Evolutionary conservation across 2,329 filamentous ascomycete genomes (phyloP), one percentile per base, ranked within the genome.

Genomic region (Calonectria multiphialidica): DNA sequence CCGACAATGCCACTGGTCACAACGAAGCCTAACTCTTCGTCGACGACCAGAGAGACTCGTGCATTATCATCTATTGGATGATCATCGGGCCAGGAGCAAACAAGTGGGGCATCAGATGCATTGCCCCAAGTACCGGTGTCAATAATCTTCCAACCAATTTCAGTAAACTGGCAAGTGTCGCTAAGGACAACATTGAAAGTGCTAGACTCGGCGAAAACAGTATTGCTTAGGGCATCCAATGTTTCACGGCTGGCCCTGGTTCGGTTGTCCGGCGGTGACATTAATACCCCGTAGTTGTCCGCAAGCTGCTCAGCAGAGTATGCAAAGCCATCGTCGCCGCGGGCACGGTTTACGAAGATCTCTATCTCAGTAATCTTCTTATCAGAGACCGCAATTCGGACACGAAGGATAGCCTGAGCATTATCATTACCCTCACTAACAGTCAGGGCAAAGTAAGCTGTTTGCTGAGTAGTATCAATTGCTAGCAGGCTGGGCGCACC

Each of bases 301-400:
- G 42, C 16, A 40, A 67, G 53, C 30, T 71, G 44, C 8, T 30
- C 63, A 16, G 68, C 68, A 2, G 63, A 67, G 45, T 67, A 71
- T 21, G 68, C 55, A 45, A 71, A 71, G 55, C 68, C 68, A 37
- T 71, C 63, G 63, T 71, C 68, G 18, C 68, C 68, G 5, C 68
- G 68, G 16, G 10, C 10, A 45, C 68, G 68, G 35, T 71, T 71
- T 13, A 71, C 53, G 37, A 71, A 71, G 15, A 71, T 53, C 63
- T 71, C 68, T 2, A 71, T 44, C 55, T 71, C 62, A 1, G 68
- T 67, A 35, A 71, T 55, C 28, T 67, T 15, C 63, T 55, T 44
- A 35, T 67, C 45, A n/a, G 63, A 63, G 18, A 67, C 53, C 28
- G 53, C 55, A 37, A 71, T 42, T n/a, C 68, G 63, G 45, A 23